A percentile compares a stretch with the other conserved stretches of the same genome.
Evolutionary conservation across 2,329 filamentous ascomycete genomes (phyloP).

Genomic region (Blastomyces gilchristii): DNA sequence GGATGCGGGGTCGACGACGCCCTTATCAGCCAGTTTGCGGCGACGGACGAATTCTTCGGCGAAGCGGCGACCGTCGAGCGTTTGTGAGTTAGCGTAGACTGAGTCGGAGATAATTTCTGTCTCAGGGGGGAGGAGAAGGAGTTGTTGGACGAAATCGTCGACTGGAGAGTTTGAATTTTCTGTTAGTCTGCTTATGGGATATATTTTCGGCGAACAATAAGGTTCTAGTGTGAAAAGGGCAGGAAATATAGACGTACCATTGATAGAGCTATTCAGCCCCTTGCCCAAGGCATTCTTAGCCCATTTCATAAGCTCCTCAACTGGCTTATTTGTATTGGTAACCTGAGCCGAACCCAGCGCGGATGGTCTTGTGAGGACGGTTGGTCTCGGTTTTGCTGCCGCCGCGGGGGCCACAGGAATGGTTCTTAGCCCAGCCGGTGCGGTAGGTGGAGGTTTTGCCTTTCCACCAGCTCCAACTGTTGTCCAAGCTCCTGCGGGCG

Average conservation of each 20-base stretch:
- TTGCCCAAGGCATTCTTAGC: constrained; percentile 66
- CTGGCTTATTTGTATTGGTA: constrained; percentile 50
- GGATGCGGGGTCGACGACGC: constrained; percentile 59
- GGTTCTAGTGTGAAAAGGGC: neutral
- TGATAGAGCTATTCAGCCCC: constrained; percentile 58
- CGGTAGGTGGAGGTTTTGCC: constrained; percentile 57
- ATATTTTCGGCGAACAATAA: neutral
- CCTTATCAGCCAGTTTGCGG: constrained; percentile 86
- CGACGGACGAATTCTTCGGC: constrained; percentile 89
- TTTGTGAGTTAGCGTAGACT: constrained; percentile 75
- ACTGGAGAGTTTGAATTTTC: constrained; percentile 44
- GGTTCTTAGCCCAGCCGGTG: constrained; percentile 39
- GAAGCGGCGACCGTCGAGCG: constrained; percentile 86
- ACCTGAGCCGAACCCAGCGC: constrained; percentile 36
- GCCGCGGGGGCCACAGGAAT: constrained; percentile 35
- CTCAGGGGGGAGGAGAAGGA: constrained; percentile 67
- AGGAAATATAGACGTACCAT: constrained; percentile 42
- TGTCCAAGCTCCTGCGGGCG: constrained; percentile 64
- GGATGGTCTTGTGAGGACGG: constrained; percentile 39
- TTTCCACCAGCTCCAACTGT: constrained; percentile 93
- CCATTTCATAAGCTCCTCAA: constrained; percentile 94
- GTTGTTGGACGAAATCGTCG: constrained; percentile 66
- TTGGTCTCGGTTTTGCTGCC: constrained; percentile 42
- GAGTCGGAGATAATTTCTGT: constrained; percentile 76
- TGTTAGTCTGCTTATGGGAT: neutral